Evolutionary conservation across 129 eudicot genomes (phyloP).

Genomic region (Saposhnikovia divaricata): DNA sequence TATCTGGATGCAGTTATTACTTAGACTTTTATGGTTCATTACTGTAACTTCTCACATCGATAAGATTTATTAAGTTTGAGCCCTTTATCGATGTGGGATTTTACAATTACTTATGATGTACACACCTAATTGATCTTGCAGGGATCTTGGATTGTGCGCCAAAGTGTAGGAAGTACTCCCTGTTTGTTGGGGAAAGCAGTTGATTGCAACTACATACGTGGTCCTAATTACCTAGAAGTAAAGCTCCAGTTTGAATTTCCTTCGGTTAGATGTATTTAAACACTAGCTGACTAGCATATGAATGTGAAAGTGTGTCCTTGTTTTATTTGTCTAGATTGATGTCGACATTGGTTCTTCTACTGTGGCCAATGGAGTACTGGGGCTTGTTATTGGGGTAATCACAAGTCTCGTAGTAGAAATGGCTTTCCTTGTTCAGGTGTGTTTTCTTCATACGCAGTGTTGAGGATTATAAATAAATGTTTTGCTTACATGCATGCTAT

Average conservation of each 20-base stretch:
- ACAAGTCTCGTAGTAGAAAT: conserved; percentile 95
- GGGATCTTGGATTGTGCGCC: conserved; percentile 99
- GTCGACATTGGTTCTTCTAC: conserved; percentile 98
- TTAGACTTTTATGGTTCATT: neutral
- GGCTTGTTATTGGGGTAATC: conserved; percentile 91
- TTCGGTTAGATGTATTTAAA: neutral
- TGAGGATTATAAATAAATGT: neutral
- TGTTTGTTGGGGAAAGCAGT: conserved; percentile 95
- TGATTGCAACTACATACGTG: conserved; percentile 97
- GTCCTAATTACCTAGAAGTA: conserved; percentile 88
- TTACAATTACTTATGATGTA: neutral
- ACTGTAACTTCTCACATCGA: too few species aligned
- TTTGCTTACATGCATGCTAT: neutral
- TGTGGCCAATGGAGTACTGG: conserved; percentile 98
- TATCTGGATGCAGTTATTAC: neutral
- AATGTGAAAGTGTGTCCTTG: neutral
- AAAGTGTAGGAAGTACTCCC: conserved; percentile 99
- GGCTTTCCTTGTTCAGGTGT: conserved; percentile 99
- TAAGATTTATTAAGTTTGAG: too few species aligned
- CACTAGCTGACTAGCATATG: neutral
- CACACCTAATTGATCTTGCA: conserved; percentile 23
- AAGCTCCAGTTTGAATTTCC: conserved; percentile 5
- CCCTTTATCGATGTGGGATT: too few species aligned
- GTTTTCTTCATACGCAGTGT: neutral
- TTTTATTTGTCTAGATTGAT: conserved; percentile 52